phyloP scores from a whole-genome alignment of 1,139 yeast genomes.

The Pichia cactophila region DNA sequence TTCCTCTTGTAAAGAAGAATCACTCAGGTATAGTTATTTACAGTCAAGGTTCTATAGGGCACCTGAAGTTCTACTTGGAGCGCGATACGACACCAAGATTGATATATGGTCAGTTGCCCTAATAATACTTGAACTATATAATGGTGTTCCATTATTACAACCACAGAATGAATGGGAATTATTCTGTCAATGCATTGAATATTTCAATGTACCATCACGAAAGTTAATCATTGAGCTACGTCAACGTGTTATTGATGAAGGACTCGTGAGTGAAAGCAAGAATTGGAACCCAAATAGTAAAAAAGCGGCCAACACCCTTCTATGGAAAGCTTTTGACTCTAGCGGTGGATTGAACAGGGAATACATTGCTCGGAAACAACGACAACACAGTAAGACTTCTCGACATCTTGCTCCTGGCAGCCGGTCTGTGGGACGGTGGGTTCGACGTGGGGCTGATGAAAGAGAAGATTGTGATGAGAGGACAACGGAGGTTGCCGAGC shows the following conservation, averaged over 20 bases:
- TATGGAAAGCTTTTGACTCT: constrained; percentile 25
- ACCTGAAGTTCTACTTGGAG: constrained; percentile 80
- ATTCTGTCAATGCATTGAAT: constrained; percentile 37
- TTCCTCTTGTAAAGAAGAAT: constrained; percentile 44
- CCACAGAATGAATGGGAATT: constrained; percentile 67
- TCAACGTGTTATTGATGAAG: constrained; percentile 26
- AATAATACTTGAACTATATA: constrained; percentile 55
- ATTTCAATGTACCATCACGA: constrained; percentile 53
- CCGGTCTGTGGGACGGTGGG: not conserved
- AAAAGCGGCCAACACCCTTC: constrained; percentile 14
- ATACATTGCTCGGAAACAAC: constrained; percentile 13
- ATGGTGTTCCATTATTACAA: constrained; percentile 63
- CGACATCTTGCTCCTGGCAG: not conserved
- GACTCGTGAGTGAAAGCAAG: constrained; percentile 13
- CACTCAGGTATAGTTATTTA: constrained; percentile 48
- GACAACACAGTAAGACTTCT: not conserved
- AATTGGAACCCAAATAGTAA: not conserved
- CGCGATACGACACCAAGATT: constrained; percentile 58
- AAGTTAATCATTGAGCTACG: constrained; percentile 33
- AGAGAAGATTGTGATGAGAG: not conserved
- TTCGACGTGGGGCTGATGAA: not conserved
- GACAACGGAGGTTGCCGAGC: not conserved
- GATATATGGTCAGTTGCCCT: constrained; percentile 82
- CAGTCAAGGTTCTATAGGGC: constrained; percentile 63
- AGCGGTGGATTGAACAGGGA: constrained; percentile 19